These are phyloP conservation scores for Crithidia fasciculata DNA, from an alignment of 208 protist genomes.

Conservation along the genomic window DNA sequence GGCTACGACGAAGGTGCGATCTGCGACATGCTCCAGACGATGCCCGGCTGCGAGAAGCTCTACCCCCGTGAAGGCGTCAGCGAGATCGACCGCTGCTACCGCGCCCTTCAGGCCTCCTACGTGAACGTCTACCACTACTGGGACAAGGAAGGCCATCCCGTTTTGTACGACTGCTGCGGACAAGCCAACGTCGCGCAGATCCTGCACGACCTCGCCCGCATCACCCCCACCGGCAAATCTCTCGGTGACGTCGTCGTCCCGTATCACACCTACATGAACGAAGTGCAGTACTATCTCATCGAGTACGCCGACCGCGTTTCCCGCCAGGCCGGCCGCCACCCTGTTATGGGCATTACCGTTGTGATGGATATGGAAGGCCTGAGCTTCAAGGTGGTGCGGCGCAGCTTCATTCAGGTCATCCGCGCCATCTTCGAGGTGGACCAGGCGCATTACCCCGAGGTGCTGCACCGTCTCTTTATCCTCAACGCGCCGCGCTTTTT, in stretches of 20 bases:
- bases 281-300: conserved; percentile 72
- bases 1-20: conserved; percentile 60
- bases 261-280: conserved; percentile 83
- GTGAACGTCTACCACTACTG: conserved; percentile 73
- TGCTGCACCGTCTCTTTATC: conserved; percentile 77
- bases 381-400: conserved; percentile 56
- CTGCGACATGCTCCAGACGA: conserved; percentile 24
- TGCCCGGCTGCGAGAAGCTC: conserved; percentile 23
- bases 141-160: conserved; percentile 79
- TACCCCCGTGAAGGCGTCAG: conserved; percentile 23
- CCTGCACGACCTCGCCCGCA: conserved; percentile 32
- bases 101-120: conserved; percentile 52
- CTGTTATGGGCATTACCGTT: conserved; percentile 71
- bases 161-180: conserved; percentile 73
- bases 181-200: conserved; percentile 41
- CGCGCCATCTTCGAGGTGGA: conserved; percentile 64
- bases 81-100: conserved; percentile 48
- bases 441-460: conserved; percentile 79
- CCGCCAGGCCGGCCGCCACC: conserved; percentile 29
- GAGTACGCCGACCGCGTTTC: conserved; percentile 46
- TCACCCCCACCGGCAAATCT: conserved; percentile 42
- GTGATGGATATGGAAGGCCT: conserved; percentile 67
- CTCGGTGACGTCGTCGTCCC: conserved; percentile 52
- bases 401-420: conserved; percentile 50
- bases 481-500: conserved; percentile 67